Conservation (phyloP, 2,329 filamentous ascomycete genomes). For the Fusarium concolor region DNA sequence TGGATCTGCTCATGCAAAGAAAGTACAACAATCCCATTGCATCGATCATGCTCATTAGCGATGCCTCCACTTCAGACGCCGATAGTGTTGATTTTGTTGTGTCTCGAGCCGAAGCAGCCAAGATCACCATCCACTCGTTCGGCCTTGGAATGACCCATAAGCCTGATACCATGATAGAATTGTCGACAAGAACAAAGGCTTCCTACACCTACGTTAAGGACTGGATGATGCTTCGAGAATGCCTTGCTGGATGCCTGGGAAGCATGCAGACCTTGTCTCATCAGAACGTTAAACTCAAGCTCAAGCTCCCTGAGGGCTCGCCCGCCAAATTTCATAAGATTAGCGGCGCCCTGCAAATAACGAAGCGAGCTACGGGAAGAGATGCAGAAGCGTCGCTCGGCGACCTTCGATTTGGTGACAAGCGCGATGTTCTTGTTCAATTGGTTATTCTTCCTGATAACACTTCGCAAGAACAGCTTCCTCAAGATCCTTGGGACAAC, state of each 20-base stretch:
- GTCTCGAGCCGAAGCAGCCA: constrained; percentile 94
- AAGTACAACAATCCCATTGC: constrained; percentile 96
- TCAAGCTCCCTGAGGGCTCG: constrained; percentile 93
- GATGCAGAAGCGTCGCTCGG: constrained; percentile 94
- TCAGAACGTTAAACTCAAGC: constrained; percentile 96
- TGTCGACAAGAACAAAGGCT: constrained; percentile 94
- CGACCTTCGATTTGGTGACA: constrained; percentile 94
- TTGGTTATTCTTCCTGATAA: constrained; percentile 91
- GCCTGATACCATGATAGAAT: constrained; percentile 97
- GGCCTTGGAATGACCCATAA: constrained; percentile 97
- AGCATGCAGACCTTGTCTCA: constrained; percentile 95
- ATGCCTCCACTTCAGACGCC: constrained; percentile 92
- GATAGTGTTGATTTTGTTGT: constrained; percentile 99
- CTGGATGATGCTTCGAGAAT: constrained; percentile 99
- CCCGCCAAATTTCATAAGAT: constrained; percentile 99
- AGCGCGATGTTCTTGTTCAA: constrained; percentile 92
- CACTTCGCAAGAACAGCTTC: constrained; percentile 82
- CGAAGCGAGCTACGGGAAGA: constrained; percentile 92
- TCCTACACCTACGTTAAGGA: constrained; percentile 99
- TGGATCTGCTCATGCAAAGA: constrained; percentile 98
- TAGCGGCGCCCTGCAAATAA: constrained; percentile 93
- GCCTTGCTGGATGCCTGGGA: constrained; percentile 91
- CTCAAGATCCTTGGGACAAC: constrained; percentile 96
- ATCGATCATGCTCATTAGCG: constrained; percentile 95
- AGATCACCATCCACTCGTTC: constrained; percentile 97